Base-by-base conservation (phyloP, 495 filamentous ascomycete species). In the Alectoria sarmentosa region DNA sequence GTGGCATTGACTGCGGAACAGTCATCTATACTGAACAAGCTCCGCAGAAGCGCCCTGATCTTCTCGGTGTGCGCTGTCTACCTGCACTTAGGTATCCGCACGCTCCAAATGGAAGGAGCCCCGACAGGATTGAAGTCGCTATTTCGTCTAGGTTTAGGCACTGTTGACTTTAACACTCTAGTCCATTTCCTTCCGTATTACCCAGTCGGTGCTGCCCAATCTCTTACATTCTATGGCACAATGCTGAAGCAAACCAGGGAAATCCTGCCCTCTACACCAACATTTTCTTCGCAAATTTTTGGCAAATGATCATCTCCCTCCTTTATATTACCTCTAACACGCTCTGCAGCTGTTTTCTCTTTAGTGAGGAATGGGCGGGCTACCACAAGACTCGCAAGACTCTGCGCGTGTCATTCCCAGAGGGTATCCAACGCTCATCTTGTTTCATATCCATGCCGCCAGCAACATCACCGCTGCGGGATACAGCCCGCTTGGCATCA, bases 231-330 rank as follows among this genome's bases (percentile, higher is more conserved):
- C 5, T 67, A 73, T 60, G 3, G 3, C 1, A 3, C 7, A 57
- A 34, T 34, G 54, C 54, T 57, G n/a, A 57, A 34, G 26, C 34
- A 57, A 57, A 34, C 14, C 26, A 57, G 26, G 54, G 54, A 34
- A 57, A 34, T n/a, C 8, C 13, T 57, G 54, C 54, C 7, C 34
- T 57, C 28, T 57, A 57, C 54, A 5, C 49, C 17, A 71, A 68
- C 30, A 69, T 72, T 2, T 64, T 77, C 21, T 36, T 77, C 8
- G 74, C 74, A 26, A 82, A 83, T 65, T 59, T 69, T 3, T 76
- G 5, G 38, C 80, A 83, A 65, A 59, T 78, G 0, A 58, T 79
- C 2, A 61, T 82, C 30, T 76, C 78, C 0, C 63, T 79, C 5
- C 54, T 74, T 19, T 82, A 82, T 64, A 65, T 72, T 34, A 61